Conservation (phyloP, 2,329 filamentous ascomycete genomes). For the Graphilbum fragrans region DNA sequence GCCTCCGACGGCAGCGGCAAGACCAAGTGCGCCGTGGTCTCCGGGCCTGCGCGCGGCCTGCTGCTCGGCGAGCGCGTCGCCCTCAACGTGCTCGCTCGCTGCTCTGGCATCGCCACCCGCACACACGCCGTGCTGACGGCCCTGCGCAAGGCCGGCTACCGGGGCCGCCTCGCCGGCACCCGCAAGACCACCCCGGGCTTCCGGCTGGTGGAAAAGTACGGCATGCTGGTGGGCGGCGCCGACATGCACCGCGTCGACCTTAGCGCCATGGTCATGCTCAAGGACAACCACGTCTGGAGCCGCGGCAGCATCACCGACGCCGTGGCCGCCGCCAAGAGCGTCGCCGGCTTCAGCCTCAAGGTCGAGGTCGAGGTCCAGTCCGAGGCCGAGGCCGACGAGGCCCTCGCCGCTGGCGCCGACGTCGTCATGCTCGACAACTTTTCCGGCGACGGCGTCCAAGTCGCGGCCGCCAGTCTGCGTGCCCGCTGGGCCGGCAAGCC, state of each 20-base stretch:
- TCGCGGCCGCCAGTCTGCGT: conserved; percentile 65
- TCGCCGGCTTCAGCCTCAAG: conserved; percentile 83
- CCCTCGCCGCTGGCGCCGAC: conserved; percentile 81
- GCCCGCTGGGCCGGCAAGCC: conserved; percentile 64
- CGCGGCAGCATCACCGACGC: conserved; percentile 77
- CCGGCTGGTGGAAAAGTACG: conserved; percentile 92
- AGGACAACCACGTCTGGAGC: conserved; percentile 97
- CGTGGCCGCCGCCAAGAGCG: conserved; percentile 69
- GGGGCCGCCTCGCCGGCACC: conserved; percentile 80
- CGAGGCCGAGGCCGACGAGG: conserved; percentile 80
- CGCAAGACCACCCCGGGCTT: conserved; percentile 96
- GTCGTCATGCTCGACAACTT: conserved; percentile 99
- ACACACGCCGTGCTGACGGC: conserved; percentile 41
- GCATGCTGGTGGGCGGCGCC: conserved; percentile 86
- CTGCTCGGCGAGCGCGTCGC: conserved; percentile 90
- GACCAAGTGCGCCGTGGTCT: conserved; percentile 63
- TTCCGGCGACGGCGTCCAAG: conserved; percentile 61
- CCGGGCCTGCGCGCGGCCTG: conserved; percentile 65
- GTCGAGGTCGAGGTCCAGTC: conserved; percentile 92
- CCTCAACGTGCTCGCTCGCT: conserved; percentile 79
- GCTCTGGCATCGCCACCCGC: conserved; percentile 78
- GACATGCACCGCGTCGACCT: conserved; percentile 89
- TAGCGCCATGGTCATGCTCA: conserved; percentile 93
- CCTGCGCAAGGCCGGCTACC: conserved; percentile 58
- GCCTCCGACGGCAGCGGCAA: conserved; percentile 21